Conservation (phyloP, 208 protist species). For the Herpetomonas samuelpessoai region DNA sequence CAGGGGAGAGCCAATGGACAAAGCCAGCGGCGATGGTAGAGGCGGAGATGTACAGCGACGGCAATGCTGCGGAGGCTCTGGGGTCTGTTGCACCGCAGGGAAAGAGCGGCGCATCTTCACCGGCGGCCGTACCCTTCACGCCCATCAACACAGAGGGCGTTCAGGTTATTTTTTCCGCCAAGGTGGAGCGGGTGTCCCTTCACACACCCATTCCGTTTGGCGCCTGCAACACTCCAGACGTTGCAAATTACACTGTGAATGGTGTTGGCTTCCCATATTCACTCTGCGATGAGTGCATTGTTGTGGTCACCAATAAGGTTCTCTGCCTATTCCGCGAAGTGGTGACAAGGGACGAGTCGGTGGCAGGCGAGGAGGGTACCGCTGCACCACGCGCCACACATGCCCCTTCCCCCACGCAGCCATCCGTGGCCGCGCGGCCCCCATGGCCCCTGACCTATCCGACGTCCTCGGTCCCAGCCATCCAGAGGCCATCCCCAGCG, state of each 20-base stretch:
- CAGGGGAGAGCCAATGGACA: slow-evolving; percentile 20
- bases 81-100: neutral
- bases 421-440: neutral
- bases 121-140: neutral
- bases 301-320: neutral
- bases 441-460: too few relatives aligned
- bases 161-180: slow-evolving; percentile 6
- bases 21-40: slow-evolving; percentile 11
- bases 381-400: too few relatives aligned
- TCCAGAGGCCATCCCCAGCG: too few relatives aligned
- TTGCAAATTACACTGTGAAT: too few relatives aligned
- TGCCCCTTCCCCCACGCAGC: neutral
- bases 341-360: too few relatives aligned
- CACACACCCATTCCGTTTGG: slow-evolving; percentile 29
- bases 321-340: slow-evolving; percentile 11
- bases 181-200: slow-evolving; percentile 23
- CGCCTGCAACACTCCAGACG: too few relatives aligned
- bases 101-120: neutral
- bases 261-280: too few relatives aligned
- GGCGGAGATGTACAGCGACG: neutral
- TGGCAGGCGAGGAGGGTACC: neutral
- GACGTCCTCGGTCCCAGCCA: neutral
- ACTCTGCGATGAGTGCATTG: slow-evolving; percentile 3
- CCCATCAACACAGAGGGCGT: slow-evolving; percentile 3
- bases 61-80: neutral